Base-by-base conservation (phyloP, 345 rosid species). In the Sonneratia alba region DNA sequence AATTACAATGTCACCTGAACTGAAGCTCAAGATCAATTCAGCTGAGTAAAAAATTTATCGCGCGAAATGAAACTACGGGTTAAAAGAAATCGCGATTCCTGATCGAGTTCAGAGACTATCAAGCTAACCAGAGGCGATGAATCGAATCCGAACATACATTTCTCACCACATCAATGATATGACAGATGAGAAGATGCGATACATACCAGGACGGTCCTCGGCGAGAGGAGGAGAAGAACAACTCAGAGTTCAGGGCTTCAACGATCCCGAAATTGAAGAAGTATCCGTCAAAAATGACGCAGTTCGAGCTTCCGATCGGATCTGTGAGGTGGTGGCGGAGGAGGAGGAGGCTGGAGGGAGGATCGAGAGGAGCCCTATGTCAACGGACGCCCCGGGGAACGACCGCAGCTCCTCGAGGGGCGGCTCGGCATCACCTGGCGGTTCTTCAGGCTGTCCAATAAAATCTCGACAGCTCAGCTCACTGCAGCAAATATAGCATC, bases 381-480 rank as follows among this genome's bases (percentile, higher is more conserved):
- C 18, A 13, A 27, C 37, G 66, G 36, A 22, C 36, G 65, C 36
- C 36, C 36, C 36, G 65, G 34, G 7, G 65, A 27, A 59, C 64
- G 36, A 24, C 64, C 9, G 64, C 64, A 21, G 66, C 37, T 32
- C 37, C 16, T 62, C 66, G 38, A 27, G 32, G 66, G 0, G 66
- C 38, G 16, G 66, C 37, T 62, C 64, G 64, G 64, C 36, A 22
- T 34, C 66, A 27, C 37, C 16, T 62, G 59, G 38, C 63, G 10
- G 66, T 24, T 59, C 36, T 14, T 55, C 34, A 22, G 32, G 12
- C 13, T 12, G 34, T 59, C 64, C 64, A 59, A 24, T 59, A 62
- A 62, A 27, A 14, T 14, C 66, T 16, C 10, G 66, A 62, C 66
- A 62, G 38, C 66, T 62, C 66, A 62, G 66, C 66, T 34, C 66